These are phyloP conservation scores for Maudiozyma barnettii DNA, from an alignment of 805 yeast species.

Conservation along the genomic window DNA sequence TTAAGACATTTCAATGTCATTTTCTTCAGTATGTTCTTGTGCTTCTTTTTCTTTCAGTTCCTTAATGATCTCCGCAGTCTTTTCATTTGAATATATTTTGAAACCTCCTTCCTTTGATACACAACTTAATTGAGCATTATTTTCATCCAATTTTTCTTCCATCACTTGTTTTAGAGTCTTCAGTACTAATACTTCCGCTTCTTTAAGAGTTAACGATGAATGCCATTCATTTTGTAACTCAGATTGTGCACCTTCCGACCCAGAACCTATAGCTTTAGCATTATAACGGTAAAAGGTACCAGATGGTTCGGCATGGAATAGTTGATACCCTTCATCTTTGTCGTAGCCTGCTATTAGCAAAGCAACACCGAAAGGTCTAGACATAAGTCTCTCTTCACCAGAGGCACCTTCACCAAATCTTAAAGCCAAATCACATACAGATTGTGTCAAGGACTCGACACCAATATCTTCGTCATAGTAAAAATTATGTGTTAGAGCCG, in stretches of 20 bases:
- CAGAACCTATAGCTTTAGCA: slow-evolving; percentile 98
- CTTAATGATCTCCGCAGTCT: slow-evolving; percentile 73
- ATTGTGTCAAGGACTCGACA: slow-evolving; percentile 89
- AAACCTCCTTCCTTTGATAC: slow-evolving; percentile 84
- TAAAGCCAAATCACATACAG: slow-evolving; percentile 92
- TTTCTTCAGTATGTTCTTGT: slow-evolving; percentile 33
- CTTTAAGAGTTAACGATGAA: slow-evolving; percentile 78
- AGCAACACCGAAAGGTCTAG: slow-evolving; percentile 98
- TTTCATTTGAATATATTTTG: slow-evolving; percentile 71
- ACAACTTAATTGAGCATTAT: slow-evolving; percentile 89
- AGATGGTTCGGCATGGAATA: slow-evolving; percentile 97
- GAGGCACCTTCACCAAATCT: slow-evolving; percentile 96
- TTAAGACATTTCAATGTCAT: slow-evolving; percentile 28
- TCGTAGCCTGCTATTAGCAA: slow-evolving; percentile 90
- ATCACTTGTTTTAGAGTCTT: slow-evolving; percentile 93
- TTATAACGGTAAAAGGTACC: slow-evolving; percentile 97
- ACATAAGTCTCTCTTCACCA: slow-evolving; percentile 86
- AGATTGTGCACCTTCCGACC: slow-evolving; percentile 98
- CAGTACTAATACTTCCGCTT: slow-evolving; percentile 83
- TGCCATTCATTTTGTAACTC: slow-evolving; percentile 96
- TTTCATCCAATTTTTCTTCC: slow-evolving; percentile 96
- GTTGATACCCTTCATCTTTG: slow-evolving; percentile 87
- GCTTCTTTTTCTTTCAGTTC: slow-evolving; percentile 61
- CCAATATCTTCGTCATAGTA: slow-evolving; percentile 88
- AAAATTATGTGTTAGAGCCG: slow-evolving; percentile 76